Percentiles rank a stretch among this genome's conserved stretches.
These are phyloP conservation scores for Silene coronaria DNA, from an alignment of 179 eudicot species.

Conservation along the genomic window DNA sequence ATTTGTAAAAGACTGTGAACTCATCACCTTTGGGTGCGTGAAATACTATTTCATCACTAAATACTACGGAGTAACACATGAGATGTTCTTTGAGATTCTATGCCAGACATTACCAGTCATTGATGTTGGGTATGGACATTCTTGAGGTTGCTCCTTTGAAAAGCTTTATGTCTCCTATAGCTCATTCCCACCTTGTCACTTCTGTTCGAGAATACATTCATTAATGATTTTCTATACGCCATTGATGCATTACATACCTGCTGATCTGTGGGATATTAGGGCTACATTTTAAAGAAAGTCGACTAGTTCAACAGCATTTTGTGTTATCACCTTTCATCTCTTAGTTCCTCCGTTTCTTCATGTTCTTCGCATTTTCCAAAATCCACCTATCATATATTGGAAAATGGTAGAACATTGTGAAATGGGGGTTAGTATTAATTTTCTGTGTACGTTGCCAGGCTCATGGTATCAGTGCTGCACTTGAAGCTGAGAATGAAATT, in stretches of 20 bases:
- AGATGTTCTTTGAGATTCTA: background rate
- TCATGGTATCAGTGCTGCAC: slow-evolving; percentile 52
- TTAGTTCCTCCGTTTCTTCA: too few relatives aligned
- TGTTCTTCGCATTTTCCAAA: too few relatives aligned
- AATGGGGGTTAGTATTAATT: background rate
- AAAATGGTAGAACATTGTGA: too few relatives aligned
- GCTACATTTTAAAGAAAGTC: background rate
- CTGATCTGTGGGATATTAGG: background rate
- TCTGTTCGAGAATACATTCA: background rate
- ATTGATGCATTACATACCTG: background rate
- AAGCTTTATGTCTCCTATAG: background rate
- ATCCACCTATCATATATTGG: too few relatives aligned
- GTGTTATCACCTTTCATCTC: background rate
- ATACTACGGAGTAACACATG: background rate
- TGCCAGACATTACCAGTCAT: background rate
- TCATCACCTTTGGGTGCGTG: background rate
- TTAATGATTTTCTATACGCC: background rate
- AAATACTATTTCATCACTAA: background rate
- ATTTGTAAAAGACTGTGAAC: background rate
- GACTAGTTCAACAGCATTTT: background rate
- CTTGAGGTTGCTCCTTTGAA: background rate
- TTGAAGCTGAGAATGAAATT: slow-evolving; percentile 62
- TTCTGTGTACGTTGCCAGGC: slow-evolving; percentile 37
- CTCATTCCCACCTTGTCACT: background rate
- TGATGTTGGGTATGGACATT: background rate